A percentile compares a stretch with the other conserved stretches of the same genome.
These are phyloP conservation scores for Euphorbia corollata DNA, from an alignment of 441 rosid genomes.

Conservation along the genomic window DNA sequence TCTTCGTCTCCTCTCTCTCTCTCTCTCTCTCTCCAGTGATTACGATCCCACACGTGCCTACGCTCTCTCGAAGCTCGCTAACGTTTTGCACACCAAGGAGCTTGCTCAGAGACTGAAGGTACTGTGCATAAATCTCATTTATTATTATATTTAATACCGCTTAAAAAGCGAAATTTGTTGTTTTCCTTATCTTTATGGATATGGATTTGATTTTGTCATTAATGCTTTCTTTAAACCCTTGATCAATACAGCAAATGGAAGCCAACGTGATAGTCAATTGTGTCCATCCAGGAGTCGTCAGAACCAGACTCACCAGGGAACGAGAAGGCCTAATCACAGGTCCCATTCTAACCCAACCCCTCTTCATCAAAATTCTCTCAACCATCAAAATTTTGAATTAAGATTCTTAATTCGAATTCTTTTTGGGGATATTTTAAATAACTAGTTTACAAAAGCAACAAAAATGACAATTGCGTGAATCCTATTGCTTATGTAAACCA, in stretches of 20 bases:
- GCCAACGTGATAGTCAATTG: constrained; percentile 78
- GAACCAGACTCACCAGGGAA: constrained; percentile 82
- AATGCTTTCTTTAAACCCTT: background rate
- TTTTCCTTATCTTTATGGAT: constrained; percentile 15
- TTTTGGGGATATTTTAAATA: no score
- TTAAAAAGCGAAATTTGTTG: constrained; percentile 31
- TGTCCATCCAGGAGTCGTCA: constrained; percentile 88
- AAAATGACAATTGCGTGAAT: background rate
- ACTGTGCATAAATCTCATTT: constrained; percentile 5
- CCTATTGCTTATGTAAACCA: background rate
- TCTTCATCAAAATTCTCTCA: background rate
- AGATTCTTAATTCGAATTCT: no score
- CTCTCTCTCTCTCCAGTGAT: constrained; percentile 29
- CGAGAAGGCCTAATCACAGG: constrained; percentile 82
- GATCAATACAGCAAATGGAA: constrained; percentile 49
- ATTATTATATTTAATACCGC: background rate
- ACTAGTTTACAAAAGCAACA: background rate
- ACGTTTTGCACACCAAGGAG: constrained; percentile 73
- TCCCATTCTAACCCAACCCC: constrained; percentile 16
- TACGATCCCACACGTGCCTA: constrained; percentile 85
- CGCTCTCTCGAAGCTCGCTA: constrained; percentile 90
- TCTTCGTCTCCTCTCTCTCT: background rate
- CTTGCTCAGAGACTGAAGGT: constrained; percentile 68
- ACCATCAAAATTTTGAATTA: no score
- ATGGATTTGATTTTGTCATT: background rate